Evolutionary conservation across 1,284 basidiomycete species (phyloP).

Genomic region (Pseudozyma sp.): DNA sequence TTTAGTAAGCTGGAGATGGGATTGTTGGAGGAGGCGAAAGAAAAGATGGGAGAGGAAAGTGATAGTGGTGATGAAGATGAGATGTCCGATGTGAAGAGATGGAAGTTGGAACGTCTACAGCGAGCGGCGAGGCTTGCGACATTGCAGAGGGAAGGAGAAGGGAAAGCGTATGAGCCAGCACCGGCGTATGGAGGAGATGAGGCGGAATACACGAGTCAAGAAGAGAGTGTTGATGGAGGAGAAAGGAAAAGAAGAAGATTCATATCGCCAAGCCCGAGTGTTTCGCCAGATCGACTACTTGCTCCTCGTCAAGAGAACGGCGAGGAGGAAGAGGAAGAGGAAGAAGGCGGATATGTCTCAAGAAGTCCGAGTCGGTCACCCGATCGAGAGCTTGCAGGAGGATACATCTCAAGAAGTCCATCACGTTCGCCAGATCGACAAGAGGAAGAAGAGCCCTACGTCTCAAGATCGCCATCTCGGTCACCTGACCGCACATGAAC

Average conservation of each 20-base stretch:
- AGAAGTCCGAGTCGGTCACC: slow-evolving; percentile 21
- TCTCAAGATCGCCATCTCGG: slow-evolving; percentile 70
- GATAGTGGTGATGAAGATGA: background rate
- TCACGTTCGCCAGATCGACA: slow-evolving; percentile 9
- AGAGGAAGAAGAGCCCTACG: slow-evolving; percentile 27
- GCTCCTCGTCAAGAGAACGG: slow-evolving; percentile 6
- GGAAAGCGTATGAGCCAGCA: too few species aligned
- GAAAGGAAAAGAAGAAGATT: slow-evolving; percentile 15
- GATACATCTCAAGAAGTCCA: background rate
- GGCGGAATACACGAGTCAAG: slow-evolving; percentile 58
- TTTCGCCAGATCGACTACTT: slow-evolving; percentile 33
- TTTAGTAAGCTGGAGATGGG: slow-evolving; percentile 81
- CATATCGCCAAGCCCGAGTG: slow-evolving; percentile 25
- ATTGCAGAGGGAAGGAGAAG: background rate
- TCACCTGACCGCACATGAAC: slow-evolving; percentile 39
- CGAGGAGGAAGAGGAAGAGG: slow-evolving; percentile 36
- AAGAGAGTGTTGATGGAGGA: slow-evolving; percentile 71
- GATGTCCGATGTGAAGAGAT: slow-evolving; percentile 23
- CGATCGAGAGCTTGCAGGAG: slow-evolving; percentile 7
- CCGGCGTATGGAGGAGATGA: slow-evolving; percentile 1
- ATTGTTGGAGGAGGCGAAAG: slow-evolving; percentile 72
- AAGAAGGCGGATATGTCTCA: slow-evolving; percentile 17
- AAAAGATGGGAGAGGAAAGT: slow-evolving; percentile 19
- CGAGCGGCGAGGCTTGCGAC: slow-evolving; percentile 1
- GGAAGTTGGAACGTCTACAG: slow-evolving; percentile 32